These are phyloP conservation scores for Rhizopogon vinicolor DNA, from an alignment of 768 basidiomycete genomes.

Conservation along the genomic window DNA sequence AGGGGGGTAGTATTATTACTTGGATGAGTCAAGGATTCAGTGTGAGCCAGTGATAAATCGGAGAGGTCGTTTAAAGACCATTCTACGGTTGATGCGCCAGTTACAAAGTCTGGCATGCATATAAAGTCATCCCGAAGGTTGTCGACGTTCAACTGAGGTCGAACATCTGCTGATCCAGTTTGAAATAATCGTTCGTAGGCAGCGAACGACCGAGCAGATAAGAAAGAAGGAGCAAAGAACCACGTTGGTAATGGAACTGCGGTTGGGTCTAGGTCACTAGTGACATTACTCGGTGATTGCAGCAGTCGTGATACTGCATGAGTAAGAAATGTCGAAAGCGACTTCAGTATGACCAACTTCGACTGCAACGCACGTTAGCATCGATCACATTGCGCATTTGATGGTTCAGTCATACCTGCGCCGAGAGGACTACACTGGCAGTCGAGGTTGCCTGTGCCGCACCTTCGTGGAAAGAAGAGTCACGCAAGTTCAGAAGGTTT, in stretches of 20 bases:
- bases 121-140: constrained; percentile 26
- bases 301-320: constrained; percentile 33
- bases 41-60: constrained; percentile 14
- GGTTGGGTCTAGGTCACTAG: constrained; percentile 6
- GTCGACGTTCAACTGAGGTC: constrained; percentile 13
- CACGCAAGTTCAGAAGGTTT: neutral
- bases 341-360: constrained; percentile 70
- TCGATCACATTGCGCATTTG: neutral
- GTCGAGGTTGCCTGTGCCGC: constrained; percentile 48
- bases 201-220: constrained; percentile 42
- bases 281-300: constrained; percentile 12
- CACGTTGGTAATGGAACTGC: constrained; percentile 41
- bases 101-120: constrained; percentile 16
- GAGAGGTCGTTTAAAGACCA: constrained; percentile 34
- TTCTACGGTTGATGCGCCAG: constrained; percentile 8
- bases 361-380: constrained; percentile 42
- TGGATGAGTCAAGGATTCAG: constrained; percentile 7
- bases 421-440: constrained; percentile 60
- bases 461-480: constrained; percentile 10
- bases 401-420: constrained; percentile 39
- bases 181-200: constrained; percentile 47
- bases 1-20: constrained; percentile 17
- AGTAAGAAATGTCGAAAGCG: constrained; percentile 64
- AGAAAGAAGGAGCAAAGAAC: constrained; percentile 64
- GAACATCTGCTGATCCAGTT: constrained; percentile 19